These are phyloP conservation scores for Euphorbia pulcherrima DNA, from an alignment of 345 rosid genomes.

Conservation along the genomic window DNA sequence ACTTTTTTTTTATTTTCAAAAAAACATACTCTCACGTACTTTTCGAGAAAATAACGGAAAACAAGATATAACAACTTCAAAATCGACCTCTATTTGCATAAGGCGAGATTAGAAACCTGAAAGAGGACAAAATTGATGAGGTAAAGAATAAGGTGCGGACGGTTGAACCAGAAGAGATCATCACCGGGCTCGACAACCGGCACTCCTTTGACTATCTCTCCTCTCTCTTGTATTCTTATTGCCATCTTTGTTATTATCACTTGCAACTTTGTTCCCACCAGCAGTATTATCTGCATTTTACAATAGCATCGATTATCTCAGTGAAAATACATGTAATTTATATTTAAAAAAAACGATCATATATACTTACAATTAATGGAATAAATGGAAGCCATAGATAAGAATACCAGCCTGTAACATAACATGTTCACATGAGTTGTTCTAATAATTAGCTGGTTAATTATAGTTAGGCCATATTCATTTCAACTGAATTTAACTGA, in stretches of 20 bases:
- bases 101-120: slow-evolving; percentile 20
- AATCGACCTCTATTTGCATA: too few species aligned
- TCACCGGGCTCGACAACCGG: slow-evolving; percentile 26
- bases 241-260: slow-evolving; percentile 32
- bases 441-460: too few species aligned
- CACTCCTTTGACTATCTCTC: slow-evolving; percentile 23
- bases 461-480: too few species aligned
- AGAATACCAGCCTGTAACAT: slow-evolving; percentile 34
- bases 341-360: background rate
- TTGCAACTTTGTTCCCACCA: slow-evolving; percentile 30
- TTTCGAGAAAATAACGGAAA: background rate
- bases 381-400: slow-evolving; percentile 39
- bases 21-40: too few species aligned
- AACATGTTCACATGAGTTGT: background rate
- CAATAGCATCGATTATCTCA: background rate
- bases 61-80: background rate
- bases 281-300: slow-evolving; percentile 17
- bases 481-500: too few species aligned
- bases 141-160: slow-evolving; percentile 25
- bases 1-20: too few species aligned
- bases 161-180: slow-evolving; percentile 28
- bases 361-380: slow-evolving; percentile 32
- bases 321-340: background rate
- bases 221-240: slow-evolving; percentile 19
- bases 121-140: slow-evolving; percentile 30